These are phyloP conservation scores for Lyophyllum semitale DNA, from an alignment of 768 basidiomycete species.

Conservation along the genomic window DNA sequence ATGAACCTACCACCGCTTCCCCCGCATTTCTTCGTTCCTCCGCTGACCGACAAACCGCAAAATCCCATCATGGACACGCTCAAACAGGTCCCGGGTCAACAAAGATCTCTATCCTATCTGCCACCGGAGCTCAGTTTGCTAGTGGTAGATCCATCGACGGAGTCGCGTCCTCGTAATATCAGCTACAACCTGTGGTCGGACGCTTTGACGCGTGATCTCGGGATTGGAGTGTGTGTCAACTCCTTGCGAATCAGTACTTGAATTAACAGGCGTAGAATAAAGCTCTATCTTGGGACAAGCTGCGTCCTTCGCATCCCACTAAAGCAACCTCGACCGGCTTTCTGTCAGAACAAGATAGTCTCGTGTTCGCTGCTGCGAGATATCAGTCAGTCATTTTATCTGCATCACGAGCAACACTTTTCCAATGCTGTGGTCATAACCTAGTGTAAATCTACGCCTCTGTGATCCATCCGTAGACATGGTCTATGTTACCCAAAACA, in stretches of 20 bases:
- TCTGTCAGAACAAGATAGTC: slow-evolving; percentile 65
- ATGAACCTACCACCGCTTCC: slow-evolving; percentile 31
- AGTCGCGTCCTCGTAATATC: not conserved
- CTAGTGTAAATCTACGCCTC: slow-evolving; percentile 52
- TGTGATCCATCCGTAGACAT: slow-evolving; percentile 36
- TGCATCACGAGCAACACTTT: not conserved
- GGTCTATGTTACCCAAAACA: slow-evolving; percentile 45
- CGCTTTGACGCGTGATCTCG: slow-evolving; percentile 21
- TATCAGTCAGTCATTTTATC: slow-evolving; percentile 49
- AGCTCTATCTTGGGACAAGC: slow-evolving; percentile 65
- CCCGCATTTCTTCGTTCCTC: slow-evolving; percentile 62
- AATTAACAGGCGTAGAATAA: slow-evolving; percentile 37
- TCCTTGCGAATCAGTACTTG: not conserved
- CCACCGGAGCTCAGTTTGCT: slow-evolving; percentile 32
- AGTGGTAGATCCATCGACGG: slow-evolving; percentile 20
- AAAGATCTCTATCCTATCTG: slow-evolving; percentile 15
- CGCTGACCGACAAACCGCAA: slow-evolving; percentile 71
- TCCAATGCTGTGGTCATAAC: slow-evolving; percentile 3
- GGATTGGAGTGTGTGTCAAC: slow-evolving; percentile 18
- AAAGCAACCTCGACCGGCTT: slow-evolving; percentile 50
- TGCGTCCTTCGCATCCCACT: slow-evolving; percentile 35
- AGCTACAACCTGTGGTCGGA: slow-evolving; percentile 19
- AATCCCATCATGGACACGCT: slow-evolving; percentile 74
- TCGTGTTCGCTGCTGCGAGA: slow-evolving; percentile 56
- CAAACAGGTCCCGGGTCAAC: slow-evolving; percentile 23